These are phyloP conservation scores for Neophaeococcomyces mojaviensis DNA, from an alignment of 2,329 filamentous ascomycete species.

Conservation along the genomic window DNA sequence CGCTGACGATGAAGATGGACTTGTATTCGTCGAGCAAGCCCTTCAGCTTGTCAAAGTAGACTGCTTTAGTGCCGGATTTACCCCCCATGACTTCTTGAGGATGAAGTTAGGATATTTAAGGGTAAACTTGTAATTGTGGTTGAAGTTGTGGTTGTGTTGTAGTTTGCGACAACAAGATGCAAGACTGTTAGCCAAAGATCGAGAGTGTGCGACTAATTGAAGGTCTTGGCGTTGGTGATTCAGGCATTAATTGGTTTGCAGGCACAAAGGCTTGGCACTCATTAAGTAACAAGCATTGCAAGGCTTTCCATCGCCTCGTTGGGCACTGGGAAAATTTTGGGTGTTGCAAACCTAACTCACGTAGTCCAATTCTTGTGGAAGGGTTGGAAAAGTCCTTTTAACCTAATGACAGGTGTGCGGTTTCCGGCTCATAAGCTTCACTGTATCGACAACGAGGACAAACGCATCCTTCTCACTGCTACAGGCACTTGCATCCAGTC, in stretches of 20 bases:
- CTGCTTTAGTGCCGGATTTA: conserved; percentile 89
- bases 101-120: conserved; percentile 99
- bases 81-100: conserved; percentile 97
- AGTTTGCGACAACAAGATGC: conserved; percentile 8
- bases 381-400: not conserved
- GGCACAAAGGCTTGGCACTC: no score
- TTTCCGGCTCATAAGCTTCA: conserved; percentile 59
- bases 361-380: no score
- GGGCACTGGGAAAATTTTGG: no score
- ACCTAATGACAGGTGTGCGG: conserved; percentile 29
- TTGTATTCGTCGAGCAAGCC: conserved; percentile 90
- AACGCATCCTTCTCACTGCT: conserved; percentile 60
- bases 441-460: conserved; percentile 26
- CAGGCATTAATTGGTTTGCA: no score
- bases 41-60: conserved; percentile 99
- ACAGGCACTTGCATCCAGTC: conserved; percentile 65
- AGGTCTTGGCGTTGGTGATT: no score
- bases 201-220: no score
- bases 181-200: no score
- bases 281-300: no score
- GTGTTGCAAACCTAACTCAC: no score
- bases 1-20: conserved; percentile 86
- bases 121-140: conserved; percentile 39
- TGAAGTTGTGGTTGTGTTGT: conserved; percentile 24
- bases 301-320: no score